Evolutionary conservation across 257 asterid genomes (phyloP).

Genomic region (Solanum ossicruentum): DNA sequence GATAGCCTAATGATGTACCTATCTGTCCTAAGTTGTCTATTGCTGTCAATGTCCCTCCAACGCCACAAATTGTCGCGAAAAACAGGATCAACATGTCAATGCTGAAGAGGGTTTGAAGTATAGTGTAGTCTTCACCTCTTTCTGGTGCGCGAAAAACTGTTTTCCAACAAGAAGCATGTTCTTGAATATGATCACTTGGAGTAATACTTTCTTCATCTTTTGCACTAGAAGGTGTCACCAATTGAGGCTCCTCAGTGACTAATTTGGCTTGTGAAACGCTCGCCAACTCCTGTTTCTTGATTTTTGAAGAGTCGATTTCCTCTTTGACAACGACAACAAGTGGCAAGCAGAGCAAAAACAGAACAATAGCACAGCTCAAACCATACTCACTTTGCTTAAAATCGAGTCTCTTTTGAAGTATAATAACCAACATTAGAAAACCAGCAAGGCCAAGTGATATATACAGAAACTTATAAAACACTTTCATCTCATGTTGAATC

Average conservation of each 20-base stretch:
- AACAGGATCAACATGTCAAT: background rate
- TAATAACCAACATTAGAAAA: slow-evolving; percentile 27
- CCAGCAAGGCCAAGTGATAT: slow-evolving; percentile 38
- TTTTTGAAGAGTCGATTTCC: slow-evolving; percentile 2
- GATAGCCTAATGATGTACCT: background rate
- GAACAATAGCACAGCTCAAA: slow-evolving; percentile 11
- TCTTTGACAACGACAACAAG: slow-evolving; percentile 17
- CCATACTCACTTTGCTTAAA: slow-evolving; percentile 19
- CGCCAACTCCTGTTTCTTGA: background rate
- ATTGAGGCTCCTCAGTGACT: background rate
- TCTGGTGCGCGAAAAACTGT: background rate
- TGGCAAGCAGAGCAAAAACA: slow-evolving; percentile 19
- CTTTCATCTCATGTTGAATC: slow-evolving; percentile 29
- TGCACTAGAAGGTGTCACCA: background rate
- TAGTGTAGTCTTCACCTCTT: slow-evolving; percentile 1
- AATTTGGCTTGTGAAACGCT: background rate
- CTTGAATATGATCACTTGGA: background rate
- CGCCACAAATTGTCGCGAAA: background rate
- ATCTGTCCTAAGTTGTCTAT: slow-evolving; percentile 1
- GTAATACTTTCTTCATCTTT: background rate
- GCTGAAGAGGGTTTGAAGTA: background rate
- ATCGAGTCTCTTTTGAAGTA: slow-evolving; percentile 15
- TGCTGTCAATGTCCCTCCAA: slow-evolving; percentile 1
- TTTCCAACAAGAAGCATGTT: background rate
- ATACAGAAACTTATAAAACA: slow-evolving; percentile 31